Conservation (phyloP, 495 filamentous ascomycete species). For the Aspergillus ellipticus region DNA sequence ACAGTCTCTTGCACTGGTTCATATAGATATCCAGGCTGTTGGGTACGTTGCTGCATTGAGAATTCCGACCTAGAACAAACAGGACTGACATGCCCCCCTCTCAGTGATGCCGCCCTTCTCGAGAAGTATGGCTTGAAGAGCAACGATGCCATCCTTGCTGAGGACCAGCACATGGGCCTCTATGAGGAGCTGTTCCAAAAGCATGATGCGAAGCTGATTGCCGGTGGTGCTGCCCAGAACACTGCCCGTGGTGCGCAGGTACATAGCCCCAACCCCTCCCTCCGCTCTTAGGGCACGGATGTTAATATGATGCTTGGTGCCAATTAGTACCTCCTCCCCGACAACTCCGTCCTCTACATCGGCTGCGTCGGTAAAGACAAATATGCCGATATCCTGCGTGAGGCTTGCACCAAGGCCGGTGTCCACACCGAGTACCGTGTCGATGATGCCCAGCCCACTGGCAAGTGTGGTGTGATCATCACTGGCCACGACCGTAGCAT, state of each 20-base stretch:
- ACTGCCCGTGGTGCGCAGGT: conserved; percentile 90
- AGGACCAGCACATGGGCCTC: conserved; percentile 79
- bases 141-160: conserved; percentile 96
- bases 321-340: conserved; percentile 78
- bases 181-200: conserved; percentile 89
- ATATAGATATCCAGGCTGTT: conserved; percentile 82
- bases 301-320: conserved; percentile 7
- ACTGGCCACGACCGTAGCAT: conserved; percentile 89
- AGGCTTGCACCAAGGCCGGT: conserved; percentile 75
- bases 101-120: conserved; percentile 66
- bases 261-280: conserved; percentile 5
- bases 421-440: conserved; percentile 90
- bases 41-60: conserved; percentile 44
- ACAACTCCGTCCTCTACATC: conserved; percentile 83
- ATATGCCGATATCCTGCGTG: conserved; percentile 78
- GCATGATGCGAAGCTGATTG: conserved; percentile 87
- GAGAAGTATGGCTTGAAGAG: conserved; percentile 88
- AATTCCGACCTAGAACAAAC: neutral
- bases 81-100: conserved; percentile 4
- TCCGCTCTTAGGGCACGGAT: neutral
- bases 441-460: conserved; percentile 75
- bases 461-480: conserved; percentile 94
- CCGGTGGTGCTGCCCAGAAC: conserved; percentile 97
- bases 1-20: conserved; percentile 18
- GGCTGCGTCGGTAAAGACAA: conserved; percentile 91